These are phyloP conservation scores for Coprinopsis strossmayeri DNA, from an alignment of 768 basidiomycete species.

Conservation along the genomic window DNA sequence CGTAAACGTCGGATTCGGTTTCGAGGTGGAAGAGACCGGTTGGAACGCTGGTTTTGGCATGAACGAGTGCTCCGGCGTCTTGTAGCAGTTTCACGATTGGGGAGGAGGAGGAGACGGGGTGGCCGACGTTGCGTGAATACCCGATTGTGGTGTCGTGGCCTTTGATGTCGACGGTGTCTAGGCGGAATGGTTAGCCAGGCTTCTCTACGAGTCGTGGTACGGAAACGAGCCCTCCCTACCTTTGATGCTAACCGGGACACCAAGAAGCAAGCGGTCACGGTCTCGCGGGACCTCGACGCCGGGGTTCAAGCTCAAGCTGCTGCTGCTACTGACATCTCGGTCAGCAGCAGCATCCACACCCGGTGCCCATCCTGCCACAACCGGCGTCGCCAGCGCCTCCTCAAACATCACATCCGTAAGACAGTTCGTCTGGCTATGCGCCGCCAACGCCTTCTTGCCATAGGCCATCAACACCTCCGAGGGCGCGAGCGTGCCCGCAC, in stretches of 20 bases:
- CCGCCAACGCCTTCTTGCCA: slow-evolving; percentile 46
- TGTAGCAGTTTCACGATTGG: slow-evolving; percentile 50
- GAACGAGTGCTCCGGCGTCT: slow-evolving; percentile 58
- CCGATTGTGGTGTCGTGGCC: slow-evolving; percentile 61
- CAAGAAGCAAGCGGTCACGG: slow-evolving; percentile 52
- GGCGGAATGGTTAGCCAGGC: neutral
- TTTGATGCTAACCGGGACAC: slow-evolving; percentile 66
- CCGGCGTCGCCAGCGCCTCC: slow-evolving; percentile 31
- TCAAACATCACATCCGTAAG: slow-evolving; percentile 60
- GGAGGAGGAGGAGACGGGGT: slow-evolving; percentile 40
- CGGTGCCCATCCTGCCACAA: slow-evolving; percentile 33
- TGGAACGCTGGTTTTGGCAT: slow-evolving; percentile 59
- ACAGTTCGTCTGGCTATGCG: slow-evolving; percentile 59
- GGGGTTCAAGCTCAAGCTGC: slow-evolving; percentile 23
- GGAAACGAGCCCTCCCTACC: slow-evolving; percentile 24
- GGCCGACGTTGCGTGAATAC: slow-evolving; percentile 43
- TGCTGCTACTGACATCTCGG: slow-evolving; percentile 25
- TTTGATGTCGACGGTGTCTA: slow-evolving; percentile 41
- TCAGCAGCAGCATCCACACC: slow-evolving; percentile 27
- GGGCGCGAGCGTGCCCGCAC: slow-evolving; percentile 33
- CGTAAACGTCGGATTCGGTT: slow-evolving; percentile 54
- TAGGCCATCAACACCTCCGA: slow-evolving; percentile 42
- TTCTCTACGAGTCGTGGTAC: slow-evolving; percentile 8
- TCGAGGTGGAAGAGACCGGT: slow-evolving; percentile 51
- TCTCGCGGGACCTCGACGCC: slow-evolving; percentile 18